Evolutionary conservation across 2,329 filamentous ascomycete genomes (phyloP), one percentile per base, ranked within the genome.

Genomic region (Sporothrix brunneoviolacea): DNA sequence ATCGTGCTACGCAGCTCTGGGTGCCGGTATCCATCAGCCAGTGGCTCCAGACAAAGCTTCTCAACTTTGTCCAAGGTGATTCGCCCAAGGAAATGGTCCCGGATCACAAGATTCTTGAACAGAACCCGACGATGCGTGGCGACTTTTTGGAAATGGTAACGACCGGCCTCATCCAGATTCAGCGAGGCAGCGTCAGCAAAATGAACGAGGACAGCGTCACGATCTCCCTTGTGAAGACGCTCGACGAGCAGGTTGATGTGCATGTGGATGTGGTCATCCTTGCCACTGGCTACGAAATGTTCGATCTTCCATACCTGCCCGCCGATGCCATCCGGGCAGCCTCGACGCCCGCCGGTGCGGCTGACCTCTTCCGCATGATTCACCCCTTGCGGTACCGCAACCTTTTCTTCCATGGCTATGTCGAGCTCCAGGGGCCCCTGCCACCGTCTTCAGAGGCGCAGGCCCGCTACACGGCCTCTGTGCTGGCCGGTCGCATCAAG

Each of bases 91-190:
- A 55, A 3, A 59, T 70, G 21, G 55, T 58, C 44, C 64, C 68
- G 12, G 56, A 63, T 5, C 66, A 70, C 57, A 55, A 54, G 8
- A 54, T 71, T 36, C 52, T 66, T 16, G 60, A 61, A 44, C 65
- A 67, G 36, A 68, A 65, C 55, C 58, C 62, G 13, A 65, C 64
- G 2, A 49, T 70, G 24, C 58, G 62, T 30, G 58, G 57, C 33
- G 62, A 68, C 35, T 62, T 69, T 40, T 22, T 64, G 4, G 65
- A 67, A 40, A 65, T 64, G 40, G 59, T 69, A 24, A 58, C 56
- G 3, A 62, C 59, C 2, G 63, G 63, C 6, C 50, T 58, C 12
- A 62, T 70, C 54, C 55, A 56, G 3, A 54, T 64, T n/a, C 63
- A 68, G 54, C 61, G 66, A 24, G 59, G 61, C 10, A 53, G 53